Conservation (phyloP, 805 yeast species). For the Blastobotrys parvus region DNA sequence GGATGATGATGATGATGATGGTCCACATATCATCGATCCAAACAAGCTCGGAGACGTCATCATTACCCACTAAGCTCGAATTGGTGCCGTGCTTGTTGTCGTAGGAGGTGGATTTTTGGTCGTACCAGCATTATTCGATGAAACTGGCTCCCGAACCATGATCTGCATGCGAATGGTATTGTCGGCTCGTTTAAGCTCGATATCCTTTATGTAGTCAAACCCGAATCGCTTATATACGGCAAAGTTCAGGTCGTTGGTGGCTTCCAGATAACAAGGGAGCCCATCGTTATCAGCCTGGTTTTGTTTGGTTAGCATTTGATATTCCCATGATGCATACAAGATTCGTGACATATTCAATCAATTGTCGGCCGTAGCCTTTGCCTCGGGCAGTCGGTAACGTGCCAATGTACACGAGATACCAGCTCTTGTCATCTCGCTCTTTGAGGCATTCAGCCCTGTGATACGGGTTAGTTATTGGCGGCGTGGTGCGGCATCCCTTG, state of each 20-base stretch:
- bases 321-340: slow-evolving; percentile 21
- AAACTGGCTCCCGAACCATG: slow-evolving; percentile 25
- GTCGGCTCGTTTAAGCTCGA: slow-evolving; percentile 10
- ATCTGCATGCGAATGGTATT: slow-evolving; percentile 15
- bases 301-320: neutral
- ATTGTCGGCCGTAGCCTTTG: slow-evolving; percentile 46
- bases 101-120: too few relatives aligned
- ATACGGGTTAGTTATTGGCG: too few relatives aligned
- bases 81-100: too few relatives aligned
- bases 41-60: too few relatives aligned
- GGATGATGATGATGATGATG: too few relatives aligned
- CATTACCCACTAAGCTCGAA: too few relatives aligned
- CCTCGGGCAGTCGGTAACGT: slow-evolving; percentile 52
- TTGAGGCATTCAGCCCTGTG: slow-evolving; percentile 37
- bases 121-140: too few relatives aligned
- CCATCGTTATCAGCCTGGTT: slow-evolving; percentile 26
- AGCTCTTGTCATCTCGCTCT: slow-evolving; percentile 33
- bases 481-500: too few relatives aligned
- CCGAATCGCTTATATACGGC: slow-evolving; percentile 48
- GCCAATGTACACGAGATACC: slow-evolving; percentile 55
- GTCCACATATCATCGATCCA: too few relatives aligned
- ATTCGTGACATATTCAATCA: slow-evolving; percentile 43
- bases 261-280: slow-evolving; percentile 42
- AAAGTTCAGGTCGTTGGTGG: slow-evolving; percentile 47
- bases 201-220: slow-evolving; percentile 23